phyloP scores from a whole-genome alignment of 2,329 filamentous ascomycete genomes.

The Fusarium scirpi region DNA sequence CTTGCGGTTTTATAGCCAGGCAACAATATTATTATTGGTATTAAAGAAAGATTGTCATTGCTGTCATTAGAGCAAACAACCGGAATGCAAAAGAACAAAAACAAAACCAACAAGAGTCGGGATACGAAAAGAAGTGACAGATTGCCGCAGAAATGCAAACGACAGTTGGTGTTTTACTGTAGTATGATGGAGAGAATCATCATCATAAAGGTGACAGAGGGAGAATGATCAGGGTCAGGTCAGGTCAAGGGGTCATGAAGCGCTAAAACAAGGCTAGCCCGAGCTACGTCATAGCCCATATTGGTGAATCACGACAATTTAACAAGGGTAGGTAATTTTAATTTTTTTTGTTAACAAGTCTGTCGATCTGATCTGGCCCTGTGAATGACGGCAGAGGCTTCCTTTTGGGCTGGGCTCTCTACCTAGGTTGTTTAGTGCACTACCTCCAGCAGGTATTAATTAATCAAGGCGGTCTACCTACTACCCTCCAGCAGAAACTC shows the following conservation, averaged over 20 bases:
- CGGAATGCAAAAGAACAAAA: background rate
- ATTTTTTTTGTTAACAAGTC: slow-evolving; percentile 9
- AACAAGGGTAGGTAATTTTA: slow-evolving; percentile 4
- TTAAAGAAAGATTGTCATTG: background rate
- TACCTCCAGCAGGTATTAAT: slow-evolving; percentile 18
- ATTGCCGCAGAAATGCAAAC: background rate
- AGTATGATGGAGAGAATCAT: slow-evolving; percentile 3
- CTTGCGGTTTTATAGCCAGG: background rate
- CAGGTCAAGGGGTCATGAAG: slow-evolving; percentile 17
- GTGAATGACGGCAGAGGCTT: slow-evolving; percentile 39
- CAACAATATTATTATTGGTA: background rate
- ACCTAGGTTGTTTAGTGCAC: background rate
- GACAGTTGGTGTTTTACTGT: background rate
- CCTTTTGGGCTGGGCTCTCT: background rate
- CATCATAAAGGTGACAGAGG: background rate
- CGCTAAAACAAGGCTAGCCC: slow-evolving; percentile 35
- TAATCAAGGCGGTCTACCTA: slow-evolving; percentile 9
- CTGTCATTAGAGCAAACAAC: background rate
- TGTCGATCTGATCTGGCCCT: background rate
- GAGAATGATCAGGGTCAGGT: slow-evolving; percentile 4
- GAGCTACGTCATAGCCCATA: slow-evolving; percentile 33
- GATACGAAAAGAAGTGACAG: background rate
- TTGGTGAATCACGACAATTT: slow-evolving; percentile 35
- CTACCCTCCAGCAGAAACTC: background rate
- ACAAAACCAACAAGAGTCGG: background rate